Conservation (phyloP, 2,329 filamentous ascomycete genomes). For the Gliomastix tumulicola region DNA sequence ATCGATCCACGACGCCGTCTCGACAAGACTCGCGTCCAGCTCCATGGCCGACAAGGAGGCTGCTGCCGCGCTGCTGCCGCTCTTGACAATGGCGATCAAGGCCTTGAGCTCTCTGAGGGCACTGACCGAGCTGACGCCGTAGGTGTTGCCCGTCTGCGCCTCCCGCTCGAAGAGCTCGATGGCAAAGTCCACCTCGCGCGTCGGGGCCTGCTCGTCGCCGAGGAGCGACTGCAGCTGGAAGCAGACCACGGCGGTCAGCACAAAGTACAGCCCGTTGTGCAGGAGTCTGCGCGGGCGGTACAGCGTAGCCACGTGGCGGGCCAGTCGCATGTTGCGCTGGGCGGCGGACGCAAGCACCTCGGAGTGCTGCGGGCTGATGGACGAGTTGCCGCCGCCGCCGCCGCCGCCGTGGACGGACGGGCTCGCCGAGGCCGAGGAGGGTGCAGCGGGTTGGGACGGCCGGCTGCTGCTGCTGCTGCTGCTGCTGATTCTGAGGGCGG, state of each 20-base stretch:
- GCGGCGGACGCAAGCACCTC: slow-evolving; percentile 34
- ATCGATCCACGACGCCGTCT: slow-evolving; percentile 2
- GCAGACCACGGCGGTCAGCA: slow-evolving; percentile 43
- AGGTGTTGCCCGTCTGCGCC: slow-evolving; percentile 25
- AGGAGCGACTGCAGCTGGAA: slow-evolving; percentile 35
- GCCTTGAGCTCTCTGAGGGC: slow-evolving; percentile 28
- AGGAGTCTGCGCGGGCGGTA: slow-evolving; percentile 30
- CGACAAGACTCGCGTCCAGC: slow-evolving; percentile 1
- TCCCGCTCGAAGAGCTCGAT: slow-evolving; percentile 32
- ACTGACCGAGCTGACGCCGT: slow-evolving; percentile 26
- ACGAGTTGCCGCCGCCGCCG: no score
- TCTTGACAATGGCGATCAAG: slow-evolving; percentile 6
- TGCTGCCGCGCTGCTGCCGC: neutral
- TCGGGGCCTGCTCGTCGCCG: slow-evolving; percentile 7
- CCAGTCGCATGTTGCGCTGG: slow-evolving; percentile 36
- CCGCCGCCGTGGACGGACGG: no score
- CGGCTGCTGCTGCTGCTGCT: no score
- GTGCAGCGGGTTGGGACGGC: neutral
- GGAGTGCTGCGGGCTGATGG: slow-evolving; percentile 16
- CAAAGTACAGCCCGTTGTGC: slow-evolving; percentile 36
- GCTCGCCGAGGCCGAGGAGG: neutral
- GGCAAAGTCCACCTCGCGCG: slow-evolving; percentile 29
- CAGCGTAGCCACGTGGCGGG: slow-evolving; percentile 26
- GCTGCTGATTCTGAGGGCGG: slow-evolving; percentile 27
- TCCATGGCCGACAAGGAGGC: slow-evolving; percentile 2